A percentile compares a stretch with the other conserved stretches of the same genome.
Conservation (phyloP, 768 basidiomycete species). For the Boletus tomentosulus region DNA sequence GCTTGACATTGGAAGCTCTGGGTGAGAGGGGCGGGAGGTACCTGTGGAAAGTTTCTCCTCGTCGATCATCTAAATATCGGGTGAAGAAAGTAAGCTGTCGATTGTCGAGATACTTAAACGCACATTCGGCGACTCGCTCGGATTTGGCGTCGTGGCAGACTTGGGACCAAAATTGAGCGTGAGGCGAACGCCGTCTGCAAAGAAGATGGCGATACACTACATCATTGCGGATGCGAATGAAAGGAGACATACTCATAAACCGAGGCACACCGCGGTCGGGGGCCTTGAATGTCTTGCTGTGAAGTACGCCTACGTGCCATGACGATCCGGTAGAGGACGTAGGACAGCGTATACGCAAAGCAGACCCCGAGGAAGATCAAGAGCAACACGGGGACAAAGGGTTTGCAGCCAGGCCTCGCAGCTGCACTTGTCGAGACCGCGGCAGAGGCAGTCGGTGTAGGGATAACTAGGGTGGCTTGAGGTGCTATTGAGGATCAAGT, state of each 20-base stretch:
- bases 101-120: background rate
- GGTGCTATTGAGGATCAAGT: constrained; percentile 29
- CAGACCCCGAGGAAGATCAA: constrained; percentile 25
- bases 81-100: background rate
- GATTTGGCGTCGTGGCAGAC: background rate
- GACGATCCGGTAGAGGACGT: constrained; percentile 26
- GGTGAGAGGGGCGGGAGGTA: constrained; percentile 3
- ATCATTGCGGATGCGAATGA: background rate
- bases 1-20: constrained; percentile 8
- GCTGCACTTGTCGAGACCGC: constrained; percentile 1
- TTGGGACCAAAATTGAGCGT: constrained; percentile 17
- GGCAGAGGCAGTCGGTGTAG: constrained; percentile 3
- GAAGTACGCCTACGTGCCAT: constrained; percentile 15
- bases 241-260: constrained; percentile 25
- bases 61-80: constrained; percentile 8
- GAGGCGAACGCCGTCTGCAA: constrained; percentile 24
- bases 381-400: constrained; percentile 17
- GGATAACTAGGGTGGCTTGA: constrained; percentile 10
- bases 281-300: constrained; percentile 11
- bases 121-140: constrained; percentile 9
- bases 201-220: background rate
- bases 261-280: constrained; percentile 22
- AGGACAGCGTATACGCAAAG: constrained; percentile 23
- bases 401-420: background rate
- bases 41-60: constrained; percentile 16